Conservation (phyloP, 139 green algal species). For the Chlorella sp. region DNA sequence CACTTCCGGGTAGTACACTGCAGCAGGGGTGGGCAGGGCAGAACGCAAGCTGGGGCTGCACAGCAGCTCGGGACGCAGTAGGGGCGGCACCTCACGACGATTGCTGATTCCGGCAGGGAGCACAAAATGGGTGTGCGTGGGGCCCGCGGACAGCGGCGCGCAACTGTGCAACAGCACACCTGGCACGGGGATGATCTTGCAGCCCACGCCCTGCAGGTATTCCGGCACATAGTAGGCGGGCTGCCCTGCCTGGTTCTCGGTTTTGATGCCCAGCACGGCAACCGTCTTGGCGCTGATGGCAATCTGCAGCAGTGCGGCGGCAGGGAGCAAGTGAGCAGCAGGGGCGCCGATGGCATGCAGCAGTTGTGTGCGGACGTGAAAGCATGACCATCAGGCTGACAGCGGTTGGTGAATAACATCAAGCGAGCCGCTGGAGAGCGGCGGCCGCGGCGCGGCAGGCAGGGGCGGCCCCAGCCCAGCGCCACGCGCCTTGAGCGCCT, state of each 20-base stretch:
- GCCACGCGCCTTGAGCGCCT: background rate
- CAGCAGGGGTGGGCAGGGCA: background rate
- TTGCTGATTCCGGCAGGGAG: too few relatives aligned
- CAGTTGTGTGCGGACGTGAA: too few relatives aligned
- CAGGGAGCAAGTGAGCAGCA: too few relatives aligned
- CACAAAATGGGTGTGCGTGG: too few relatives aligned
- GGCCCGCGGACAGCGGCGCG: too few relatives aligned
- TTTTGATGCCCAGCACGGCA: constrained; percentile 70
- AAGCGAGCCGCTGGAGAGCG: background rate
- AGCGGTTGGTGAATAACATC: too few relatives aligned
- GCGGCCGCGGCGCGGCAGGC: background rate
- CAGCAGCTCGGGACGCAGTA: too few relatives aligned
- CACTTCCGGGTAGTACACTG: constrained; percentile 66
- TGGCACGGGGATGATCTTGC: constrained; percentile 70
- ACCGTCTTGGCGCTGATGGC: constrained; percentile 56
- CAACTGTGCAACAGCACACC: too few relatives aligned
- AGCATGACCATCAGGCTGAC: too few relatives aligned
- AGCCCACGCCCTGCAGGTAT: constrained; percentile 54
- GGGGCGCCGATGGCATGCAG: too few relatives aligned
- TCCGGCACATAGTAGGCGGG: constrained; percentile 65
- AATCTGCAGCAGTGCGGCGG: constrained; percentile 48
- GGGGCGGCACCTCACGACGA: too few relatives aligned
- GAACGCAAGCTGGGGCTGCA: background rate
- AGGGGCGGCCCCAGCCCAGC: background rate
- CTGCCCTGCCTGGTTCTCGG: constrained; percentile 49